Evolutionary conservation across 2,329 filamentous ascomycete species (phyloP), one percentile per base, ranked within the genome.

Genomic region (Zasmidium citrigriseum): DNA sequence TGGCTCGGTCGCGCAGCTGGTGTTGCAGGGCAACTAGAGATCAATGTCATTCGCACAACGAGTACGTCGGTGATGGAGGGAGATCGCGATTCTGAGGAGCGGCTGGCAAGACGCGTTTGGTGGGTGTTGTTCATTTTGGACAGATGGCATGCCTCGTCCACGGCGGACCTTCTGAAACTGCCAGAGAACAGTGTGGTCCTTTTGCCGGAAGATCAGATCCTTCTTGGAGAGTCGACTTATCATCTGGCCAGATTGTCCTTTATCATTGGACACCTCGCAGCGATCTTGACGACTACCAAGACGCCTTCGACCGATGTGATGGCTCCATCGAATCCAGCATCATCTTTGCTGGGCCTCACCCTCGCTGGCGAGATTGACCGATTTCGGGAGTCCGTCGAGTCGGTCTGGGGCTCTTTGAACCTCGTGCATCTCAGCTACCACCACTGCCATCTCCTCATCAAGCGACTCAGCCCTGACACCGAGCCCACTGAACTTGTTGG

Each of bases 121-220:
- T 90, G 87, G 86, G 84, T 85, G 14, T 76, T 91, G 29, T 82
- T 90, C 47, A 81, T 89, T 62, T 82, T 91, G 62, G 89, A 91
- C 67, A 83, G 88, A 16, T 91, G 87, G 87, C 85, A 90, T 69
- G 86, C 89, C 3, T 82, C 86, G n/a, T 86, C 85, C 21, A 87
- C 83, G 3, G 85, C 83, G 12, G 85, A 82, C 60, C 85, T 87
- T 2, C 67, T 85, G 12, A 78, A 87, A 58, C 85, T 91, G 57
- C 84, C 83, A 1, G 83, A 89, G 64, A 81, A 83, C 60, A 84
- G 80, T 53, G 80, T 86, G 5, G 81, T 88, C 14, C 75, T 88
- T 22, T 76, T 83, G 4, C 80, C 82, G 0, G 84, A 85, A 48
- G 80, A 91, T 57, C 81, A 83, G 60, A 73, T 76, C 16, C 71